Evolutionary conservation across 2,329 filamentous ascomycete genomes (phyloP), one percentile per base, ranked within the genome.

Genomic region (Clonostachys rosea): DNA sequence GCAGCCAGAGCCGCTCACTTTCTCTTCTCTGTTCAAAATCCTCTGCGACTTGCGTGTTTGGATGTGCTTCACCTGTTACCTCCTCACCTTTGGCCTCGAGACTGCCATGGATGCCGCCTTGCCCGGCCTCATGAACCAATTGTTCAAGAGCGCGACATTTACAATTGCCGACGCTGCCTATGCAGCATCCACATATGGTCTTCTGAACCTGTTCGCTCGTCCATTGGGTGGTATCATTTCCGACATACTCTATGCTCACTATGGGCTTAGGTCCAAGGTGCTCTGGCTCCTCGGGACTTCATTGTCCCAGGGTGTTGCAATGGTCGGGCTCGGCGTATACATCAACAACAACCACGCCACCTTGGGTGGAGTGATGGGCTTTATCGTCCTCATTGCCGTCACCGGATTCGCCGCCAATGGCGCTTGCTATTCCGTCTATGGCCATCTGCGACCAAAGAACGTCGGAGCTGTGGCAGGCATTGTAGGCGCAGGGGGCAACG

Each of bases 341-440:
- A 63, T 84, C 24, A 60, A 76, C 20, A 64, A 84, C 43, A 59
- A 57, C 43, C 60, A 58, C 14, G 47, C 51, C 39, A 51, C 42
- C 39, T 56, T 66, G 13, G 67, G 75, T 7, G 82, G 79, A 4
- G 84, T 95, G 75, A 83, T 94, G 47, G 89, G 87, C 2, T 80
- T 96, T 6, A 71, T 95, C 9, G 84, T 85, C 2, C 78, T 89
- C 10, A 78, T 91, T 69, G 89, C 87, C 1, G 76, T 95, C 61
- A 95, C 95, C 70, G 68, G 91, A 40, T 89, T 95, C 63, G 89
- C 87, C 3, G 84, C 84, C 40, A 96, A 96, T 61, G 91, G 91
- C 1, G 84, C 89, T 39, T 94, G 89, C 68, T 96, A 94, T 65
- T 82, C 89, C 0, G 76, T 96, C 6, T 86, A 96, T 20, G 90